Evolutionary conservation across 2,329 filamentous ascomycete species (phyloP).

Genomic region (Boeremia exigua): DNA sequence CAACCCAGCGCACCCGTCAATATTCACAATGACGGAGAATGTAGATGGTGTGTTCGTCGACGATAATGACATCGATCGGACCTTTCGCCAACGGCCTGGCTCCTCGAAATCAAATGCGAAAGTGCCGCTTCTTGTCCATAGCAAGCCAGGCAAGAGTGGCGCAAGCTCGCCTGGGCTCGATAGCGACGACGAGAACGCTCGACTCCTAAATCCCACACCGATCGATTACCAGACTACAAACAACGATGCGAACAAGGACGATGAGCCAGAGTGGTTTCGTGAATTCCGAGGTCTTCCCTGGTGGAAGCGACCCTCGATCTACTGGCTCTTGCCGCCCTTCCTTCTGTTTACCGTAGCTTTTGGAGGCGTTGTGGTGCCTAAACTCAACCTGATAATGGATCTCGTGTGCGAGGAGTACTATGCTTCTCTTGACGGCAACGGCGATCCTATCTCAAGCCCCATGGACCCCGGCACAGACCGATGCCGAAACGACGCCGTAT

Average conservation of each 20-base stretch:
- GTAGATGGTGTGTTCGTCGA: conserved; percentile 38
- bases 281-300: conserved; percentile 51
- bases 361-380: conserved; percentile 84
- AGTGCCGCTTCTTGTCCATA: conserved; percentile 12
- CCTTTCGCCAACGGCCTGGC: conserved; percentile 23
- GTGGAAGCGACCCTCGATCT: conserved; percentile 65
- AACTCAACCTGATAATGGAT: conserved; percentile 82
- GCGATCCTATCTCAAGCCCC: conserved; percentile 46
- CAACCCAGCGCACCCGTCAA: neutral
- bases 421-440: conserved; percentile 56
- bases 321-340: conserved; percentile 83
- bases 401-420: conserved; percentile 87
- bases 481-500: conserved; percentile 80
- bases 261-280: conserved; percentile 40
- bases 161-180: conserved; percentile 20
- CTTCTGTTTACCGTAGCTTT: conserved; percentile 83
- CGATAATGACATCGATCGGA: conserved; percentile 40
- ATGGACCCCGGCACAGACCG: conserved; percentile 59
- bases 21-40: conserved; percentile 27
- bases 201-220: conserved; percentile 30
- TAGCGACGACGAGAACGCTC: conserved; percentile 34
- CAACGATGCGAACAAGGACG: conserved; percentile 11
- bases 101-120: conserved; percentile 20
- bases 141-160: conserved; percentile 21
- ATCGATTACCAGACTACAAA: conserved; percentile 21